These are phyloP conservation scores for Bacidia gigantensis DNA, from an alignment of 495 filamentous ascomycete species.

Conservation along the genomic window DNA sequence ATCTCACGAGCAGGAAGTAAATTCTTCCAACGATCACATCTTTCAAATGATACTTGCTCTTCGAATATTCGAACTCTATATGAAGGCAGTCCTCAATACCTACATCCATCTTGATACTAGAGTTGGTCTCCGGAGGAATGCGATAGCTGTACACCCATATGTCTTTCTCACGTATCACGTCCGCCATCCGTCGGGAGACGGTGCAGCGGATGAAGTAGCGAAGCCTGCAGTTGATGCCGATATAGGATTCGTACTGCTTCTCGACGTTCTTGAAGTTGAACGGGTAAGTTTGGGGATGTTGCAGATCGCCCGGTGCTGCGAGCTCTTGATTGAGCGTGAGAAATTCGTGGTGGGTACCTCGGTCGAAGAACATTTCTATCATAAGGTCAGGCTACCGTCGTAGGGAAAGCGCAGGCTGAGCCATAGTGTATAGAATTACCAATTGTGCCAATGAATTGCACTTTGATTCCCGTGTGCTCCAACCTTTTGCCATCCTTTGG, in stretches of 20 bases:
- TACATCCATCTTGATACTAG: constrained; percentile 99
- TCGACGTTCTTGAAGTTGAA: constrained; percentile 99
- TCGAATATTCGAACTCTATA: constrained; percentile 99
- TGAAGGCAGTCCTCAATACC: constrained; percentile 98
- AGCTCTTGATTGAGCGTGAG: constrained; percentile 91
- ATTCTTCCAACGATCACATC: constrained; percentile 98
- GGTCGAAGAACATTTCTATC: constrained; percentile 96
- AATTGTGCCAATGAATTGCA: constrained; percentile 99
- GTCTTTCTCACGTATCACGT: constrained; percentile 97
- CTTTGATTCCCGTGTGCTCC: constrained; percentile 98
- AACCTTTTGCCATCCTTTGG: constrained; percentile 97
- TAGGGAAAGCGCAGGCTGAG: neutral
- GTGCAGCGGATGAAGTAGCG: constrained; percentile 97
- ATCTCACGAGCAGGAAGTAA: constrained; percentile 92
- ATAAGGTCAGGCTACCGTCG: constrained; percentile 8
- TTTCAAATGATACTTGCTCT: constrained; percentile 98
- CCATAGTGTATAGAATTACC: constrained; percentile 33
- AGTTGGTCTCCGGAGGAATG: constrained; percentile 96
- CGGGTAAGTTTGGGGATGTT: constrained; percentile 95
- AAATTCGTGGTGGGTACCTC: constrained; percentile 98
- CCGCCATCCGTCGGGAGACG: constrained; percentile 89
- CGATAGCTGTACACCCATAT: constrained; percentile 99
- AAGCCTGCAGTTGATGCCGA: constrained; percentile 97
- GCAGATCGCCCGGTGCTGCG: constrained; percentile 88
- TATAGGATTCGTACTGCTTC: constrained; percentile 99